Conservation (phyloP, 2,329 filamentous ascomycete species). For the Orbilia javanica region DNA sequence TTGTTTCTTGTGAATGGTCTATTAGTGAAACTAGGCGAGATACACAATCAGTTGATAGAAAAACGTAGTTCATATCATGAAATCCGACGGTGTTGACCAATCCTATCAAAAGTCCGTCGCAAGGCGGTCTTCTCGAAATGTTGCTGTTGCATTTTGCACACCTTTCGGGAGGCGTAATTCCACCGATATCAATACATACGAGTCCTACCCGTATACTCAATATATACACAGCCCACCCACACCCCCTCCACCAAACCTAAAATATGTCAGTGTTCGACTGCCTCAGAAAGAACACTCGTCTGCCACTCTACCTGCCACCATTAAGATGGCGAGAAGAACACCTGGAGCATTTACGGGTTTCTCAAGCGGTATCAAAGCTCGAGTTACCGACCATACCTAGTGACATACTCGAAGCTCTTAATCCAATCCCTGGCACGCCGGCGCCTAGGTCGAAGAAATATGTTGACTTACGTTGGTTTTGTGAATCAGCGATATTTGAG, state of each 20-base stretch:
- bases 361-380: not conserved
- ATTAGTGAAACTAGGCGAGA: no score
- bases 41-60: no score
- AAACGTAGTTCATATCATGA: not conserved
- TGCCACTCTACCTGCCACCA: conserved; percentile 6
- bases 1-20: no score
- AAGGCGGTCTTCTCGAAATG: not conserved
- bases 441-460: conserved; percentile 6
- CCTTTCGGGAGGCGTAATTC: not conserved
- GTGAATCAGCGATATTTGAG: conserved; percentile 1
- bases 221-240: no score
- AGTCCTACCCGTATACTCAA: not conserved
- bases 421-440: conserved; percentile 7
- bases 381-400: conserved; percentile 1
- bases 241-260: not conserved
- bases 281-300: conserved; percentile 6
- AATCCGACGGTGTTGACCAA: not conserved
- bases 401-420: not conserved
- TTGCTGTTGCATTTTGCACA: conserved; percentile 15
- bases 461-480: conserved; percentile 13
- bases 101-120: not conserved
- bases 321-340: conserved; percentile 15
- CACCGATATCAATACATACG: not conserved
- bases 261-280: conserved; percentile 24
- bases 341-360: conserved; percentile 21